Conservation (phyloP, 2,329 filamentous ascomycete genomes). For the Davidsoniella eucalypti region DNA sequence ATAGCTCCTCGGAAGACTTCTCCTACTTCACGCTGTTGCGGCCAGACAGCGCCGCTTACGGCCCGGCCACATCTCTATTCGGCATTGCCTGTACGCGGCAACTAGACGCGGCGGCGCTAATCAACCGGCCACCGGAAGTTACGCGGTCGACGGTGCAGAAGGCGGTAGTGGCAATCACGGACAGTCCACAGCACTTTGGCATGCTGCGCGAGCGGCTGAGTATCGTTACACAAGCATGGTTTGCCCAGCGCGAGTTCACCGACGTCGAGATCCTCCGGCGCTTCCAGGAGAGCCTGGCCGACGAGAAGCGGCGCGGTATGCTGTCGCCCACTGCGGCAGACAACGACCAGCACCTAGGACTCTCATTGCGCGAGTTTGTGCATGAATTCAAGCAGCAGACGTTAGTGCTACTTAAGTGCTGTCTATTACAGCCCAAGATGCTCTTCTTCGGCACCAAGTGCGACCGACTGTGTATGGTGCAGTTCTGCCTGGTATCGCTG, state of each 20-base stretch:
- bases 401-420: slow-evolving; percentile 82
- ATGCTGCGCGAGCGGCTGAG: slow-evolving; percentile 79
- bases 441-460: slow-evolving; percentile 96
- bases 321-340: slow-evolving; percentile 54
- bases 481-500: slow-evolving; percentile 88
- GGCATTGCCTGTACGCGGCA: slow-evolving; percentile 92
- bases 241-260: slow-evolving; percentile 81
- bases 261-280: slow-evolving; percentile 78
- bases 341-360: slow-evolving; percentile 73
- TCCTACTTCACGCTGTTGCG: slow-evolving; percentile 89
- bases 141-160: slow-evolving; percentile 98
- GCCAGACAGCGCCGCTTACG: slow-evolving; percentile 30
- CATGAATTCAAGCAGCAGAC: slow-evolving; percentile 93
- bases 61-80: slow-evolving; percentile 67
- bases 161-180: slow-evolving; percentile 86
- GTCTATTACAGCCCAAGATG: slow-evolving; percentile 95
- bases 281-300: slow-evolving; percentile 76
- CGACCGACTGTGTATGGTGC: slow-evolving; percentile 92
- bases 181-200: slow-evolving; percentile 78
- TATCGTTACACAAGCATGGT: slow-evolving; percentile 90
- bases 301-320: slow-evolving; percentile 41
- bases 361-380: slow-evolving; percentile 77
- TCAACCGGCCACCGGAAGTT: slow-evolving; percentile 70
- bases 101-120: slow-evolving; percentile 61
- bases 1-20: slow-evolving; percentile 80